A percentile compares a stretch with the other conserved stretches of the same genome.
Evolutionary conservation across 208 protist genomes (phyloP).

Genomic region (Wallacemonas collosoma): DNA sequence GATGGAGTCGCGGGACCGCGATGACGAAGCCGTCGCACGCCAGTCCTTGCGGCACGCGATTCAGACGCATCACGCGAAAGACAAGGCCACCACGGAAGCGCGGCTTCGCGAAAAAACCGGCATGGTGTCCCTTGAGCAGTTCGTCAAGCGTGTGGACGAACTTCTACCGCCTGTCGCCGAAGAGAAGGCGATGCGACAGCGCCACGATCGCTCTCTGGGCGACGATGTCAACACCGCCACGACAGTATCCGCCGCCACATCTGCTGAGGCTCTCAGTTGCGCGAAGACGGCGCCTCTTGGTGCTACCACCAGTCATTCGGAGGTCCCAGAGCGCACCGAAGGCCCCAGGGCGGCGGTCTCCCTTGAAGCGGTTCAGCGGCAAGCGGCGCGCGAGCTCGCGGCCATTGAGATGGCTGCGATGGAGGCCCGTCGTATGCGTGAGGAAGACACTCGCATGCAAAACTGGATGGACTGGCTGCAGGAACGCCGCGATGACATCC

Average conservation of each 20-base stretch:
- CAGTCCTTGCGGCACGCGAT: constrained; percentile 14
- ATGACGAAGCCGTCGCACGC: constrained; percentile 19
- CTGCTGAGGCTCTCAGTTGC: no score
- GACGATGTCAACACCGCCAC: not conserved
- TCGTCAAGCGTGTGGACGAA: constrained; percentile 48
- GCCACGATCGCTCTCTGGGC: not conserved
- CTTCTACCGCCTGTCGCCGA: constrained; percentile 34
- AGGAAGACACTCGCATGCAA: constrained; percentile 46
- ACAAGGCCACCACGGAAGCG: not conserved
- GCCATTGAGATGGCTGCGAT: constrained; percentile 27
- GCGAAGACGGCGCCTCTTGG: no score
- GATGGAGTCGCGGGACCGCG: constrained; percentile 39
- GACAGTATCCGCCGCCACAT: not conserved
- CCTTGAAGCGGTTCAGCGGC: constrained; percentile 23
- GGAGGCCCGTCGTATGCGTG: constrained; percentile 45
- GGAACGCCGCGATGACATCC: constrained; percentile 24
- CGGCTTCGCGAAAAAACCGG: constrained; percentile 26
- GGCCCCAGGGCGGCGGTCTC: not conserved
- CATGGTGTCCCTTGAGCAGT: constrained; percentile 46
- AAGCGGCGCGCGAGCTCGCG: constrained; percentile 34
- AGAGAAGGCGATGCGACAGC: constrained; percentile 14
- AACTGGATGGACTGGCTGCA: constrained; percentile 25
- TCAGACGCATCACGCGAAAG: constrained; percentile 4
- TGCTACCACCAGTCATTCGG: no score
- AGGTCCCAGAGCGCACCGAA: no score